Percentiles rank a stretch among this genome's conserved stretches.
These are phyloP conservation scores for Paracamarosporium sp. DNA, from an alignment of 2,329 filamentous ascomycete genomes.

Conservation along the genomic window DNA sequence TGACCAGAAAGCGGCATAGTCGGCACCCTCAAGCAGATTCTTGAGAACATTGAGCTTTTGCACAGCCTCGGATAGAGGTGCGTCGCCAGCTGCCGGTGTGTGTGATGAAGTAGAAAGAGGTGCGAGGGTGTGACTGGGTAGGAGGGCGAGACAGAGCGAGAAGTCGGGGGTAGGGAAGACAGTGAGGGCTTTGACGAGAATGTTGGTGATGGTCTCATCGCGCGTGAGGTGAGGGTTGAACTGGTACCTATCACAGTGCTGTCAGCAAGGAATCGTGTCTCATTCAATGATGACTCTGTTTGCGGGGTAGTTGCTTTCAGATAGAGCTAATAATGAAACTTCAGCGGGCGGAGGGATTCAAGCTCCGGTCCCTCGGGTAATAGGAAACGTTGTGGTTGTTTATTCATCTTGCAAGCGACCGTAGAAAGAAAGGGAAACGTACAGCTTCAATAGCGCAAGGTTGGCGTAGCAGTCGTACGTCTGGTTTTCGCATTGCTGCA, in stretches of 20 bases:
- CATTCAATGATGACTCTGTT: background rate
- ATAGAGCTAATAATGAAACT: constrained; percentile 76
- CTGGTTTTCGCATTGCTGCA: constrained; percentile 92
- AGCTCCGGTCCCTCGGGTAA: constrained; percentile 79
- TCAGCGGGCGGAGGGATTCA: constrained; percentile 69
- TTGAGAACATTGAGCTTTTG: constrained; percentile 85
- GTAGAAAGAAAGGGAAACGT: constrained; percentile 56
- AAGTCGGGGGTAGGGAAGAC: constrained; percentile 97
- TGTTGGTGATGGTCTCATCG: constrained; percentile 97
- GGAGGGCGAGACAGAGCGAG: constrained; percentile 89
- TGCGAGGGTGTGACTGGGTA: constrained; percentile 80
- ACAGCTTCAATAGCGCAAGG: constrained; percentile 95
- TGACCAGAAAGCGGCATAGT: constrained; percentile 92
- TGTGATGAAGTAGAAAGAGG: constrained; percentile 58
- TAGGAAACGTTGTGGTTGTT: constrained; percentile 89
- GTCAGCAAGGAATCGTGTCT: constrained; percentile 9
- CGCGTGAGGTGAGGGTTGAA: constrained; percentile 98
- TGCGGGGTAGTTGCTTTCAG: constrained; percentile 60
- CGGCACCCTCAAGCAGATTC: constrained; percentile 84
- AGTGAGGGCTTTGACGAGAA: constrained; percentile 96
- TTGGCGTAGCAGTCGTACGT: constrained; percentile 97
- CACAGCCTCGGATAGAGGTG: constrained; percentile 83
- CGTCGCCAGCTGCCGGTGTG: constrained; percentile 66
- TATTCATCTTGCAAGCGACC: constrained; percentile 70
- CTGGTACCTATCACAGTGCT: constrained; percentile 75